phyloP scores from a whole-genome alignment of 345 rosid genomes.

The Salix dunnii region DNA sequence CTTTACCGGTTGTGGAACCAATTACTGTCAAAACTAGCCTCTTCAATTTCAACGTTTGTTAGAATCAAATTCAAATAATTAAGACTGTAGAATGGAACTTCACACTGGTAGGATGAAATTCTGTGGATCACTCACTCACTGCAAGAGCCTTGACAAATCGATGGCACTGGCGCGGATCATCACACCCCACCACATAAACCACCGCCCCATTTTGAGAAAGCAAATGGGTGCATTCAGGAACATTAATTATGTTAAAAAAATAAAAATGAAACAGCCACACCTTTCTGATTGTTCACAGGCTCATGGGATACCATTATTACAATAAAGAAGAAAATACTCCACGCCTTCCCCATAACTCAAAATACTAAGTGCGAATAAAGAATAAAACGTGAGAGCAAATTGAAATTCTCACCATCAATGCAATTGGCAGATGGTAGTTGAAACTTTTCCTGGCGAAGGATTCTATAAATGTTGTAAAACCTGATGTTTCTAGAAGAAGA shows the following conservation, averaged over 20 bases:
- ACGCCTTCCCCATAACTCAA: neutral
- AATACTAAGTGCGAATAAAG: neutral
- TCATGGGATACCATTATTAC: neutral
- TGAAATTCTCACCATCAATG: neutral
- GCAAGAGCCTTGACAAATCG: too few species aligned
- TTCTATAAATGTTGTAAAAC: neutral
- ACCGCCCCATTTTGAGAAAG: too few species aligned
- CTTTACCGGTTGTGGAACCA: too few species aligned
- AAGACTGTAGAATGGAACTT: too few species aligned
- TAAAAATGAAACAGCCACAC: neutral
- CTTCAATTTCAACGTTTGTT: too few species aligned
- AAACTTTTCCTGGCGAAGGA: neutral
- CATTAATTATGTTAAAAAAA: neutral
- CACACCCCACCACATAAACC: too few species aligned
- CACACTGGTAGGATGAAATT: too few species aligned
- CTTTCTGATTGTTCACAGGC: neutral
- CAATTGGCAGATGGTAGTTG: neutral
- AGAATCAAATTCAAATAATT: too few species aligned
- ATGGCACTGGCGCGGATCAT: too few species aligned
- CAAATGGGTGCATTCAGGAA: too few species aligned
- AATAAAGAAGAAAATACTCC: neutral
- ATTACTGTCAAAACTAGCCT: too few species aligned
- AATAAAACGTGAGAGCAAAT: neutral
- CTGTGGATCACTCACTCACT: too few species aligned
- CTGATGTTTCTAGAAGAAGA: neutral